phyloP scores from a whole-genome alignment of 805 yeast genomes.

The Sungouiella blattae region DNA sequence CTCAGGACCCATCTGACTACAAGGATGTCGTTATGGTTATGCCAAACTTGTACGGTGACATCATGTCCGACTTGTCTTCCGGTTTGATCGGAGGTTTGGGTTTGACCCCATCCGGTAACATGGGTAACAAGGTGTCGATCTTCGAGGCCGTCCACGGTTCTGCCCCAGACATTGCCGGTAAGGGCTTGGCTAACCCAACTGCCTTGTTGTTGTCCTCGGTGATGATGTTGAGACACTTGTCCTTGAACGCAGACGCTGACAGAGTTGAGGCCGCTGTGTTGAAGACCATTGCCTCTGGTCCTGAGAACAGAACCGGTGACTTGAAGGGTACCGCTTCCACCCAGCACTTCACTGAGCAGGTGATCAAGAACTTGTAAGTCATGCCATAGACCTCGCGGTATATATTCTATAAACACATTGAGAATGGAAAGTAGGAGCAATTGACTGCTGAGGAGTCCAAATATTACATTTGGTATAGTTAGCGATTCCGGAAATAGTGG shows the following conservation, averaged over 20 bases:
- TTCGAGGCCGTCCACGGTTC: constrained; percentile 99
- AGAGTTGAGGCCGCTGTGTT: constrained; percentile 84
- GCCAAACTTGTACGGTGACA: constrained; percentile 99
- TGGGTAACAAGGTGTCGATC: constrained; percentile 97
- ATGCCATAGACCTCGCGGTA: constrained; percentile 1
- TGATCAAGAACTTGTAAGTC: constrained; percentile 67
- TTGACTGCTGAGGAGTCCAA: too few species aligned
- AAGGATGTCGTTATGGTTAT: constrained; percentile 90
- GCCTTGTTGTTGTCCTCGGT: constrained; percentile 92
- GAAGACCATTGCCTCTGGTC: constrained; percentile 90
- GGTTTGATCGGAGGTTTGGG: constrained; percentile 99
- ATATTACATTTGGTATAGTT: too few species aligned
- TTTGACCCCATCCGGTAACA: constrained; percentile 98
- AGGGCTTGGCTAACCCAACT: constrained; percentile 98
- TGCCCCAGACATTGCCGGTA: constrained; percentile 99
- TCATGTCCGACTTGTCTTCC: constrained; percentile 94
- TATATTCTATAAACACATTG: too few species aligned
- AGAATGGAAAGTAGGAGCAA: too few species aligned
- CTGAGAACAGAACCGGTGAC: constrained; percentile 95
- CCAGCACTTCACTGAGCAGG: constrained; percentile 84
- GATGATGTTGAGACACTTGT: constrained; percentile 99
- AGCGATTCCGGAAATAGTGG: too few species aligned
- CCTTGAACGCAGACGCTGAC: constrained; percentile 75
- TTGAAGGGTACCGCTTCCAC: constrained; percentile 91
- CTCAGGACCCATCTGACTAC: constrained; percentile 85